Percentiles rank a stretch among this genome's conserved stretches.
These are phyloP conservation scores for Musa schizocarpa DNA, from an alignment of 176 grass and related monocot genomes.

Conservation along the genomic window DNA sequence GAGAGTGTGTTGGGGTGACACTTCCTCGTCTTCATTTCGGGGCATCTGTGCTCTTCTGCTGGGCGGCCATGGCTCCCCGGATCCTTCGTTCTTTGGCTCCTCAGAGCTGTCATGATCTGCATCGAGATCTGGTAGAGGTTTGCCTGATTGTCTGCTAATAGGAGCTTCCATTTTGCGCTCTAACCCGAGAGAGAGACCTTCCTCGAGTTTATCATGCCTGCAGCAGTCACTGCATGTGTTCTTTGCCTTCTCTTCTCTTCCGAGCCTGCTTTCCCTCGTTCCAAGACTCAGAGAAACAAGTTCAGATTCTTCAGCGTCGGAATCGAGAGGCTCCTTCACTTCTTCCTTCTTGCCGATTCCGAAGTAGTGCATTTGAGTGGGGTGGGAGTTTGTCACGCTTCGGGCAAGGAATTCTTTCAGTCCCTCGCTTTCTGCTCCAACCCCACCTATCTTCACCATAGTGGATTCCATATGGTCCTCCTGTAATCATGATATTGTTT, in stretches of 20 bases:
- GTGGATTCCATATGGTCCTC: background rate
- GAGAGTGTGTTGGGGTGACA: background rate
- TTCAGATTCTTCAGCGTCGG: background rate
- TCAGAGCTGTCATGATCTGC: no score
- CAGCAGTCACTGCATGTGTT: background rate
- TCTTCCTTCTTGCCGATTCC: background rate
- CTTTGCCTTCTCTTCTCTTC: background rate
- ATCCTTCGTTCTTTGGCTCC: background rate
- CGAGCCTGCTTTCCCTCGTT: background rate
- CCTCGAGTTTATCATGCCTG: background rate
- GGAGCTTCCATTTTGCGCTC: background rate
- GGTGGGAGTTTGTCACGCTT: no score
- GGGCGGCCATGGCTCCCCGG: no score
- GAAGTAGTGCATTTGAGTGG: no score
- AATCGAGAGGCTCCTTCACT: background rate
- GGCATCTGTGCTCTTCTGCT: no score
- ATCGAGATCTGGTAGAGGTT: no score
- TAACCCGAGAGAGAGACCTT: slow-evolving; percentile 27
- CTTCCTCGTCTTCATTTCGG: background rate
- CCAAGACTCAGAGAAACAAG: slow-evolving; percentile 4
- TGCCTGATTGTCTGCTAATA: no score
- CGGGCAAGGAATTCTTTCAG: no score
- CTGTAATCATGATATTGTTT: background rate
- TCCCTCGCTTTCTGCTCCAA: background rate
- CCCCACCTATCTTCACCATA: background rate